Evolutionary conservation across 441 rosid genomes (phyloP).

Genomic region (Pelargonium australe): DNA sequence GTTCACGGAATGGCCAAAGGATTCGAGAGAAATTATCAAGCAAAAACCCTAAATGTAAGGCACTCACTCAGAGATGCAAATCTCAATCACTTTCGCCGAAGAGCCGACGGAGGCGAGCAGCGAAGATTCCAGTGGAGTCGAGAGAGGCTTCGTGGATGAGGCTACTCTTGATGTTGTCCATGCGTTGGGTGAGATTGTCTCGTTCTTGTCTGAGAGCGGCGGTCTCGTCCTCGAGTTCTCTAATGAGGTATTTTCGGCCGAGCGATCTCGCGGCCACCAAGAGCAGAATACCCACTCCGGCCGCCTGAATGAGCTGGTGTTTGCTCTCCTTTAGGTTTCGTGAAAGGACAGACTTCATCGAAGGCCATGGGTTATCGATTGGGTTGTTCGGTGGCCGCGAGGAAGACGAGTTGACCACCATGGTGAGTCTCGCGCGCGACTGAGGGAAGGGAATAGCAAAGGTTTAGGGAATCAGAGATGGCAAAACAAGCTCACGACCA

Average conservation of each 20-base stretch:
- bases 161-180: constrained; percentile 44
- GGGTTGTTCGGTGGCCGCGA: too few species aligned
- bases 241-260: constrained; percentile 67
- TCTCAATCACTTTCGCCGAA: constrained; percentile 42
- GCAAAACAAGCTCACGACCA: too few species aligned
- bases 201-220: constrained; percentile 53
- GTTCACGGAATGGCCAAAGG: too few species aligned
- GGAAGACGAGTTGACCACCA: too few species aligned
- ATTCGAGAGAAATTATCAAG: background rate
- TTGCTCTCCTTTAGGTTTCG: too few species aligned
- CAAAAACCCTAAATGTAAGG: background rate
- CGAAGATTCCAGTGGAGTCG: constrained; percentile 61
- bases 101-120: constrained; percentile 63
- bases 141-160: constrained; percentile 69
- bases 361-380: too few species aligned
- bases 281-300: background rate
- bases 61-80: background rate
- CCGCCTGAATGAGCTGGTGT: too few species aligned
- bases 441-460: too few species aligned
- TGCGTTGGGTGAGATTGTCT: constrained; percentile 40
- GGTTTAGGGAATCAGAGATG: too few species aligned
- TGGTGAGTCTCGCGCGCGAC: too few species aligned
- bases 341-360: too few species aligned
- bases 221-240: constrained; percentile 59
- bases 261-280: constrained; percentile 67